Evolutionary conservation across 495 filamentous ascomycete species (phyloP).

Genomic region (Cairneyella variabilis): DNA sequence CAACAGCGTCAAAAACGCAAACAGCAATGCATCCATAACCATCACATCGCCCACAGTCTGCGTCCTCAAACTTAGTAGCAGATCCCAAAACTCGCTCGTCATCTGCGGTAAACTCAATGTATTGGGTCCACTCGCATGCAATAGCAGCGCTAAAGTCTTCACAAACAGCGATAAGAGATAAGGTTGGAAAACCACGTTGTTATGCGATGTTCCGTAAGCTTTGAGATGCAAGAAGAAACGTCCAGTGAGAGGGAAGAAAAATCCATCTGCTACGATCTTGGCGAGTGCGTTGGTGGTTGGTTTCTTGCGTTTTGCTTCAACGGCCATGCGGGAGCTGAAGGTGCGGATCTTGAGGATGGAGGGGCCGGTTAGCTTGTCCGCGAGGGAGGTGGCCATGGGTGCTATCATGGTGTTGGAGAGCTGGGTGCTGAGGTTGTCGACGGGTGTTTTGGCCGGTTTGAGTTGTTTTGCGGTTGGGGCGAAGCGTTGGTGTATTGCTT

Average conservation of each 20-base stretch:
- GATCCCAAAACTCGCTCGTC: constrained; percentile 66
- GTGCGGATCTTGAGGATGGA: constrained; percentile 80
- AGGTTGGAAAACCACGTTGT: constrained; percentile 50
- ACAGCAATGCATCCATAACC: constrained; percentile 70
- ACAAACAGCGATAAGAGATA: constrained; percentile 57
- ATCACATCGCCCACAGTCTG: constrained; percentile 34
- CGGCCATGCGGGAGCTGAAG: constrained; percentile 68
- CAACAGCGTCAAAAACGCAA: constrained; percentile 73
- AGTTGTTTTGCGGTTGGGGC: constrained; percentile 13
- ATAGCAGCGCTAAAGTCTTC: constrained; percentile 60
- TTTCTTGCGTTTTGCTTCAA: constrained; percentile 61
- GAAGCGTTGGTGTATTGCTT: constrained; percentile 47
- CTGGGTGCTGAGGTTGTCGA: constrained; percentile 55
- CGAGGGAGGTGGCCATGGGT: constrained; percentile 62
- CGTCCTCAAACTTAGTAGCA: constrained; percentile 48
- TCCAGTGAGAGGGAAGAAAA: constrained; percentile 76
- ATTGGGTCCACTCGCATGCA: constrained; percentile 62
- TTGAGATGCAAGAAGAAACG: constrained; percentile 52
- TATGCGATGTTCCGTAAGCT: constrained; percentile 26
- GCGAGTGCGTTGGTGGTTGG: constrained; percentile 72
- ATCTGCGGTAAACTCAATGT: constrained; percentile 61
- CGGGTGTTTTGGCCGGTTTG: constrained; percentile 40
- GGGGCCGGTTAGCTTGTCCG: constrained; percentile 66
- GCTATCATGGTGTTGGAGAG: constrained; percentile 69
- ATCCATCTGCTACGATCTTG: constrained; percentile 64